phyloP scores from a whole-genome alignment of 2,329 filamentous ascomycete genomes.

The Fusarium coffeatum region DNA sequence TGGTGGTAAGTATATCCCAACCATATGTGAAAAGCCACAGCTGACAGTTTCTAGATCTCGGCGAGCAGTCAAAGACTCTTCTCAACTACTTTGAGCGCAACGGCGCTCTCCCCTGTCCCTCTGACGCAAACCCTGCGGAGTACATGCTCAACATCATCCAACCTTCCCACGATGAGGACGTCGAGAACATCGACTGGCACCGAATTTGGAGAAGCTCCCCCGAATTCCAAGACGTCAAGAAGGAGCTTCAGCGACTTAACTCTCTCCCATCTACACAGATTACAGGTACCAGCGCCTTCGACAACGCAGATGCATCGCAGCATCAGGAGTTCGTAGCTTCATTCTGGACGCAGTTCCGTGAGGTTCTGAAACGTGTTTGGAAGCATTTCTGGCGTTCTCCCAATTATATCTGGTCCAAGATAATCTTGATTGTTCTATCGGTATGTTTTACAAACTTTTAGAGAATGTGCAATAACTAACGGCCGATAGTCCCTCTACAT shows the following conservation, averaged over 20 bases:
- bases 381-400: conserved; percentile 56
- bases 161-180: conserved; percentile 34
- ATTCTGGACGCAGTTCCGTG: conserved; percentile 49
- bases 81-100: conserved; percentile 70
- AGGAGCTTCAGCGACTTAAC: conserved; percentile 38
- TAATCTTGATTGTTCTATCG: conserved; percentile 44
- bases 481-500: conserved; percentile 64
- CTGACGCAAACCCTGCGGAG: conserved; percentile 72
- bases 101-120: conserved; percentile 65
- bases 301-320: conserved; percentile 27
- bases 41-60: conserved; percentile 36
- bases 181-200: conserved; percentile 62
- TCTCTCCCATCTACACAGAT: conserved; percentile 2
- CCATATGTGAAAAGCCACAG: fast-evolving
- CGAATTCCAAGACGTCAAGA: conserved; percentile 50
- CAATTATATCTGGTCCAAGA: conserved; percentile 70
- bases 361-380: conserved; percentile 53
- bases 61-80: conserved; percentile 59
- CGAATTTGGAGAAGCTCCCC: conserved; percentile 52
- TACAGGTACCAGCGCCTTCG: background rate
- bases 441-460: background rate
- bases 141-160: conserved; percentile 68
- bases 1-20: conserved; percentile 56
- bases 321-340: conserved; percentile 50
- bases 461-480: background rate